phyloP scores from a whole-genome alignment of 169 alveolate species.

The Perkinsus olseni region DNA sequence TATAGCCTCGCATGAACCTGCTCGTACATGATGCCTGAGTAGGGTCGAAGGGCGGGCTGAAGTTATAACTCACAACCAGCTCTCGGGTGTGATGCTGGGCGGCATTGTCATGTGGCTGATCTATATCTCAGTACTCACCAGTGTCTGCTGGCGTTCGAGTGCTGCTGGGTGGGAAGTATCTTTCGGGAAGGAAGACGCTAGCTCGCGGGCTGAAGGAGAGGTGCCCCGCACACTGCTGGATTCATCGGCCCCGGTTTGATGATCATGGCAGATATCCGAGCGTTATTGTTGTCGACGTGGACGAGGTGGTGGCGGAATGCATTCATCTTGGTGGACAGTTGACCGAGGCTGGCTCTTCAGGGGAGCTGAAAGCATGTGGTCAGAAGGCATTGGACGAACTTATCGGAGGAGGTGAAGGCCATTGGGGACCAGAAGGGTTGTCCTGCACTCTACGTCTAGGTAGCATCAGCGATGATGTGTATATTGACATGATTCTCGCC shows the following conservation, averaged over 20 bases:
- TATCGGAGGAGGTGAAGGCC: neutral
- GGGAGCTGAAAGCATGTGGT: neutral
- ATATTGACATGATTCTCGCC: neutral
- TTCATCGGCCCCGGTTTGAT: neutral
- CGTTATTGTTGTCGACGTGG: neutral
- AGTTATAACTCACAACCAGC: too few relatives aligned
- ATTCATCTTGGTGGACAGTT: neutral
- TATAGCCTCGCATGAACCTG: too few relatives aligned
- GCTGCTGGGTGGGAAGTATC: neutral
- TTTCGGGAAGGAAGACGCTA: neutral
- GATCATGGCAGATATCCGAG: neutral
- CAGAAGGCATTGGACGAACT: neutral
- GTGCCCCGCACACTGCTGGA: neutral
- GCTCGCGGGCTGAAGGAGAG: neutral
- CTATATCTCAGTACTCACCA: neutral
- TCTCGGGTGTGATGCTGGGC: too few relatives aligned
- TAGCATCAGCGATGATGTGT: neutral
- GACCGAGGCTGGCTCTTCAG: neutral
- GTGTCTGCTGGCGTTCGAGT: neutral
- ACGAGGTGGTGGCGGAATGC: neutral
- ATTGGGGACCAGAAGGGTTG: neutral
- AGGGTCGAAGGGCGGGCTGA: too few relatives aligned
- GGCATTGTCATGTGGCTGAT: neutral
- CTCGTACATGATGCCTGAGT: too few relatives aligned
- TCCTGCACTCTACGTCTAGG: neutral